phyloP scores from a whole-genome alignment of 2,329 filamentous ascomycete genomes.

The Colletotrichum sp. region DNA sequence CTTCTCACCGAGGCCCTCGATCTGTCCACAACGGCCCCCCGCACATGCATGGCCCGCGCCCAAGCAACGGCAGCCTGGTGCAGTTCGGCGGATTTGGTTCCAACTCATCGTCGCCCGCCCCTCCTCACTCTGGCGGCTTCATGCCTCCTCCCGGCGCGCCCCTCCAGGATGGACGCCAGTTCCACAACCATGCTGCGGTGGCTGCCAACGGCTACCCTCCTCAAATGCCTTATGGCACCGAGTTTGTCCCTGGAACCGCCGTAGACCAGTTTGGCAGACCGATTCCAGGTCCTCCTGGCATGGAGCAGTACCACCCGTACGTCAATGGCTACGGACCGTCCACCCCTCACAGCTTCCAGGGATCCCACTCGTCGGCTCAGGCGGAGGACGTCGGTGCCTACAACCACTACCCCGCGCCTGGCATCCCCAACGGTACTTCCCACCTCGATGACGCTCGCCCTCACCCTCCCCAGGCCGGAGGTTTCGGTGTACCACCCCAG shows the following conservation, averaged over 20 bases:
- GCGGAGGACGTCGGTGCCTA: constrained; percentile 49
- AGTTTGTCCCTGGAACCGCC: constrained; percentile 36
- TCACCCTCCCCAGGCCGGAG: constrained; percentile 1
- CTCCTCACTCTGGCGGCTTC: constrained; percentile 51
- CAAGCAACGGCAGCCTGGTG: constrained; percentile 56
- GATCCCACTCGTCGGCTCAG: constrained; percentile 61
- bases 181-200: constrained; percentile 22
- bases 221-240: constrained; percentile 39
- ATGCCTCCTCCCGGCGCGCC: constrained; percentile 53
- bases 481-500: constrained; percentile 25
- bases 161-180: constrained; percentile 34
- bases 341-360: constrained; percentile 66
- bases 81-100: constrained; percentile 63
- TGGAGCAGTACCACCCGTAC: constrained; percentile 37
- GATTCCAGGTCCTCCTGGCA: constrained; percentile 32
- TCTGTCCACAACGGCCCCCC: constrained; percentile 37
- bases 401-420: constrained; percentile 42
- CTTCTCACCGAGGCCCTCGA: constrained; percentile 34
- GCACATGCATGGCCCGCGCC: constrained; percentile 55
- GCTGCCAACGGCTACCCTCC: constrained; percentile 41
- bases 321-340: constrained; percentile 53
- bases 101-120: constrained; percentile 62
- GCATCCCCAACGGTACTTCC: constrained; percentile 40
- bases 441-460: constrained; percentile 33
- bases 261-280: constrained; percentile 44